Base-by-base conservation (phyloP, 768 basidiomycete species). In the Russula griseocarnosa region DNA sequence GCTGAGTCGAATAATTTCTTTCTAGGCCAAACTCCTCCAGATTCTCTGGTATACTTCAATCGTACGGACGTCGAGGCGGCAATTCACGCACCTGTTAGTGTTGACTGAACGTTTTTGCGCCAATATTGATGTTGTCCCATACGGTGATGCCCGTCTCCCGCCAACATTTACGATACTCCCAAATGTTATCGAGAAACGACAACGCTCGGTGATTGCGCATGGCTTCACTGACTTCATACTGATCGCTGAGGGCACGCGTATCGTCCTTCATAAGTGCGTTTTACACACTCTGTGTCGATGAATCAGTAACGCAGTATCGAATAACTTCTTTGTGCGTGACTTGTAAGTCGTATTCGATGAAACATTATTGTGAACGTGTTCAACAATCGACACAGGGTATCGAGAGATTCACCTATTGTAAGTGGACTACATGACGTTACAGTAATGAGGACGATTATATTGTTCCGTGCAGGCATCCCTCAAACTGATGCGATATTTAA, bases 101-200 rank as follows among this genome's bases (percentile, higher is more conserved):
- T 83, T 10, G 70, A 75, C 24, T 91, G 89, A 89, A 62, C 71
- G 11, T 84, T 86, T 86, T 70, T 92, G 90, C 71, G 81, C 85
- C 2, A 73, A 81, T 67, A 61, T 79, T 5, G 66, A 82, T 57
- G 87, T 90, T 1, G 89, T 90, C 76, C 81, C 83, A 1, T 69
- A 77, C 4, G 83, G 83, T 14, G 89, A 90, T 70, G 70, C 62
- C 11, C 88, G 86, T 64, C 74, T 81, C 3, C 87, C 87, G 0
- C 79, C 87, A 9, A 80, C 82, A 0, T 78, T 89, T 57, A 82
- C 78, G 6, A 86, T 90, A 1, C 77, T 91, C 4, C 87, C 89
- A 6, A 85, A 77, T 65, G 87, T 88, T 59, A 90, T 92, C 59
- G 86, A 89, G 74, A 89, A 88, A 78, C 89, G 78, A 72, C 75